Percentiles rank a stretch among this genome's conserved stretches.
Evolutionary conservation across 257 asterid genomes (phyloP).

Genomic region (Primulina eburnea): DNA sequence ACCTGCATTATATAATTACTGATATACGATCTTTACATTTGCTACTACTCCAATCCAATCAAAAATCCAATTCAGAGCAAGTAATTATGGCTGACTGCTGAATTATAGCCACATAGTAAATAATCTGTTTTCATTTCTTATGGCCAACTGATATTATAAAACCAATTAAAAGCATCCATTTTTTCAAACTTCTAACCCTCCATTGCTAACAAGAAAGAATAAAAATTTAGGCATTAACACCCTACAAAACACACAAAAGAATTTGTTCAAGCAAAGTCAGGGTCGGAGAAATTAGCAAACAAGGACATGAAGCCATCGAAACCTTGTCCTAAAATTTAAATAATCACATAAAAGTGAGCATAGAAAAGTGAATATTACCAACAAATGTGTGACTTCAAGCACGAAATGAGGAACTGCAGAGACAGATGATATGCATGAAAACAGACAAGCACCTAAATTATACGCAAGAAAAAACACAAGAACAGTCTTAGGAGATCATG

Average conservation of each 20-base stretch:
- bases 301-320: background rate
- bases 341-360: background rate
- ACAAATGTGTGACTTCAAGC: background rate
- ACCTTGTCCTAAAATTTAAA: background rate
- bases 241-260: background rate
- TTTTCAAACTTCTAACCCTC: background rate
- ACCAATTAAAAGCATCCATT: background rate
- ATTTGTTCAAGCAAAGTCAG: constrained; percentile 2
- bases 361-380: background rate
- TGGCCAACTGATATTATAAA: background rate
- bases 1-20: background rate
- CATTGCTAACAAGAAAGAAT: background rate
- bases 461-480: background rate
- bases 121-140: background rate
- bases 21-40: background rate
- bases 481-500: background rate
- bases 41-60: constrained; percentile 1
- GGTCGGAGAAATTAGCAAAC: background rate
- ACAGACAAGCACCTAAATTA: background rate
- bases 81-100: background rate
- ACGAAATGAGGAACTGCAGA: background rate
- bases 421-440: background rate
- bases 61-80: background rate
- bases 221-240: constrained; percentile 1
- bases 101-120: background rate